phyloP scores from a whole-genome alignment of 23 red algal species.

The Gracilaria caudata region DNA sequence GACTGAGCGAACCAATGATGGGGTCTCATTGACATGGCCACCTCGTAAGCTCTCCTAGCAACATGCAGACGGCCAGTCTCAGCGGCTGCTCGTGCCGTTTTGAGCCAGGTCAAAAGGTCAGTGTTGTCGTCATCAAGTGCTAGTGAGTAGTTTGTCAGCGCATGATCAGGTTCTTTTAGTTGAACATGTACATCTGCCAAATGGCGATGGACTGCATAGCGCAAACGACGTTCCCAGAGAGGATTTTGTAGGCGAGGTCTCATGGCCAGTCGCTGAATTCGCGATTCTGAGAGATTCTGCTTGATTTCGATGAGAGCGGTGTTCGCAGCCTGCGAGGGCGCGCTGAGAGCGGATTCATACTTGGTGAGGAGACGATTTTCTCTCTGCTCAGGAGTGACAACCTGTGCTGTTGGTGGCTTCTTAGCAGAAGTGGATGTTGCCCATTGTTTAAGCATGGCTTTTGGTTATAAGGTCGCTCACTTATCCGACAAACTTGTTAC shows the following conservation, averaged over 20 bases:
- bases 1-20: constrained; percentile 38
- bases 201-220: constrained; percentile 60
- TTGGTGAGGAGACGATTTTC: constrained; percentile 48
- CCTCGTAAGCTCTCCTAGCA: constrained; percentile 54
- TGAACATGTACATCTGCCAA: constrained; percentile 45
- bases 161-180: constrained; percentile 8
- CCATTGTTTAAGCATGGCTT: constrained; percentile 37
- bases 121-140: constrained; percentile 64
- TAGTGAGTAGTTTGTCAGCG: constrained; percentile 18
- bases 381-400: constrained; percentile 56
- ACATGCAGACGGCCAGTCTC: constrained; percentile 53
- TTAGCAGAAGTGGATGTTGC: constrained; percentile 10
- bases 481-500: background rate
- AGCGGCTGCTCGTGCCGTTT: constrained; percentile 36
- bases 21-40: constrained; percentile 39
- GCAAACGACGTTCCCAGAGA: constrained; percentile 58
- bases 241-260: constrained; percentile 31
- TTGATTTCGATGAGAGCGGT: constrained; percentile 1
- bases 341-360: constrained; percentile 52
- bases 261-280: constrained; percentile 12
- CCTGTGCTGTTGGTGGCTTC: background rate
- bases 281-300: constrained; percentile 16
- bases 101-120: constrained; percentile 55
- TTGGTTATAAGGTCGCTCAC: background rate
- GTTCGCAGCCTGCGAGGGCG: background rate